phyloP scores from a whole-genome alignment of 2,329 filamentous ascomycete genomes.

The Botryotinia globosa region DNA sequence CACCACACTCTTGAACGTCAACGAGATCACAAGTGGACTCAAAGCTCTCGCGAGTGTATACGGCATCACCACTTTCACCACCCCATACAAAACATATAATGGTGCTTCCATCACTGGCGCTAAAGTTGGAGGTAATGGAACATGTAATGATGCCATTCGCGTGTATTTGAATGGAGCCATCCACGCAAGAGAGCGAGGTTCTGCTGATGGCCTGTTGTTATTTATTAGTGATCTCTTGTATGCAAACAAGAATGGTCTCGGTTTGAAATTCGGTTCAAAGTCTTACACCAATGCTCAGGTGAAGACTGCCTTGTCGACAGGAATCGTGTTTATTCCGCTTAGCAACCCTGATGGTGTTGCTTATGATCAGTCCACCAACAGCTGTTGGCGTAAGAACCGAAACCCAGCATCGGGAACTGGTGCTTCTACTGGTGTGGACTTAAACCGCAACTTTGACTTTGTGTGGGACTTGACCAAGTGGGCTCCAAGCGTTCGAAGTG shows the following conservation, averaged over 20 bases:
- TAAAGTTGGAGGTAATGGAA: conserved; percentile 45
- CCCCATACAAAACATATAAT: conserved; percentile 45
- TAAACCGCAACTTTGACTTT: conserved; percentile 58
- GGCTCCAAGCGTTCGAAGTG: conserved; percentile 40
- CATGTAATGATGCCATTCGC: conserved; percentile 45
- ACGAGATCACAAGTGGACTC: conserved; percentile 44
- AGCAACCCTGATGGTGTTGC: conserved; percentile 53
- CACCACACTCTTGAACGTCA: conserved; percentile 43
- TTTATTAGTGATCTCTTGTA: conserved; percentile 56
- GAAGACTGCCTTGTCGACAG: conserved; percentile 48
- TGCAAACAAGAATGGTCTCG: conserved; percentile 49
- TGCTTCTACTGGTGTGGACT: conserved; percentile 46
- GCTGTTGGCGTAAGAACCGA: conserved; percentile 57
- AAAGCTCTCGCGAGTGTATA: conserved; percentile 43
- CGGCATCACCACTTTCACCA: conserved; percentile 42
- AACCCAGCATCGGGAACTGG: conserved; percentile 43
- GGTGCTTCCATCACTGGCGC: conserved; percentile 42
- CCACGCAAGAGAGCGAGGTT: conserved; percentile 58
- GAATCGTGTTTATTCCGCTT: conserved; percentile 53
- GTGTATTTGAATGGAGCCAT: conserved; percentile 54
- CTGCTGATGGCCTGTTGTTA: conserved; percentile 55
- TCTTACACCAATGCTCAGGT: conserved; percentile 53
- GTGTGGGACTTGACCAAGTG: conserved; percentile 53
- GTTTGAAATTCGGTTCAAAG: conserved; percentile 51
- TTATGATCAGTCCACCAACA: conserved; percentile 49